Conservation (phyloP, 768 basidiomycete species). For the Leccinellum luteum region DNA sequence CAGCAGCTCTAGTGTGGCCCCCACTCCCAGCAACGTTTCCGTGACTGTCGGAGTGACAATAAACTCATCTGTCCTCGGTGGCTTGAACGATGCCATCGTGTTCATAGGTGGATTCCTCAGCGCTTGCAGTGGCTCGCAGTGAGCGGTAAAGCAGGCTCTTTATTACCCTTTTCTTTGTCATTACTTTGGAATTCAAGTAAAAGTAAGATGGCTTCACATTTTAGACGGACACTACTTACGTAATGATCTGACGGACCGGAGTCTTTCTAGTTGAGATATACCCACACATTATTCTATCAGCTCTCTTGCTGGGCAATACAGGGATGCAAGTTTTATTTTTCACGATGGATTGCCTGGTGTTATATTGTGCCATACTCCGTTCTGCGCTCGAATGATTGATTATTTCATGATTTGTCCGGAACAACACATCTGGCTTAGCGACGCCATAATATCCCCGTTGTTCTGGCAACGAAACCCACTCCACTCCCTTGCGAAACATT, state of each 20-base stretch:
- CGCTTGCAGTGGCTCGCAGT: slow-evolving; percentile 6
- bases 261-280: slow-evolving; percentile 22
- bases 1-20: slow-evolving; percentile 21
- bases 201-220: slow-evolving; percentile 18
- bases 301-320: slow-evolving; percentile 5
- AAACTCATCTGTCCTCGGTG: slow-evolving; percentile 10
- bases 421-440: slow-evolving; percentile 7
- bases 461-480: slow-evolving; percentile 13
- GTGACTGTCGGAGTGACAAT: slow-evolving; percentile 13
- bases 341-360: slow-evolving; percentile 3
- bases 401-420: neutral
- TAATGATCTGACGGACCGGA: slow-evolving; percentile 19
- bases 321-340: slow-evolving; percentile 5
- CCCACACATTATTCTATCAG: slow-evolving; percentile 23
- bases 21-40: slow-evolving; percentile 15
- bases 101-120: slow-evolving; percentile 19
- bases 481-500: neutral
- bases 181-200: slow-evolving; percentile 6
- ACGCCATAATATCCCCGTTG: slow-evolving; percentile 9
- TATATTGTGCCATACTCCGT: slow-evolving; percentile 17
- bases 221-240: slow-evolving; percentile 18
- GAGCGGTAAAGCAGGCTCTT: slow-evolving; percentile 10
- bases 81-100: slow-evolving; percentile 19
- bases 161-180: slow-evolving; percentile 1
- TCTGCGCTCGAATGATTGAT: neutral